Percentiles rank a stretch among this genome's conserved stretches.
Evolutionary conservation across 2,329 filamentous ascomycete genomes (phyloP).

Genomic region (Dichotomopilus funicola): DNA sequence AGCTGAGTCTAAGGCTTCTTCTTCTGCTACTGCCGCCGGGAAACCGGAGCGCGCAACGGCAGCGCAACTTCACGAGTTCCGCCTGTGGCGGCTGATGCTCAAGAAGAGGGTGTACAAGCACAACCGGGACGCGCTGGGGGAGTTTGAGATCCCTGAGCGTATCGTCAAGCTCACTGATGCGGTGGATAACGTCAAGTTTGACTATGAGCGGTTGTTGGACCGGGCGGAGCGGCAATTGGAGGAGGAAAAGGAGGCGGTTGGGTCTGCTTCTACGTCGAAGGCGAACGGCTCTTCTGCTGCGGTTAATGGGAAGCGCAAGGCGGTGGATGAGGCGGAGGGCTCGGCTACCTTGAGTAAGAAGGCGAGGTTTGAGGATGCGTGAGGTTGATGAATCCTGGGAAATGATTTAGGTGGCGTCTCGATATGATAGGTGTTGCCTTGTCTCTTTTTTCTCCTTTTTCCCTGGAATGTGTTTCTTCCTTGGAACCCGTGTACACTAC

Average conservation of each 20-base stretch:
- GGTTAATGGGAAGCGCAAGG: constrained; percentile 41
- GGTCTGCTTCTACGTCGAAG: constrained; percentile 11
- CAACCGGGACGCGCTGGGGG: constrained; percentile 63
- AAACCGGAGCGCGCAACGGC: constrained; percentile 44
- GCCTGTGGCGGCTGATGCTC: constrained; percentile 66
- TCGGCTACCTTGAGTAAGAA: constrained; percentile 36
- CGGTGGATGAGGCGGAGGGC: constrained; percentile 25
- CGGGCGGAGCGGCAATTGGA: constrained; percentile 34
- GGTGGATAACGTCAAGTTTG: constrained; percentile 60
- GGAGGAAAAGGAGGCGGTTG: constrained; percentile 14
- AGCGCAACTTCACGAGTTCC: constrained; percentile 56
- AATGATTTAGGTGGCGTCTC: background rate
- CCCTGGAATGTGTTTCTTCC: background rate
- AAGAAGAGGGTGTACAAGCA: constrained; percentile 72
- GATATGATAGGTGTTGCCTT: background rate
- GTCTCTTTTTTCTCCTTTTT: background rate
- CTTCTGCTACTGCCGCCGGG: constrained; percentile 39
- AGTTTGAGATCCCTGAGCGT: constrained; percentile 62
- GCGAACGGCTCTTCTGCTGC: constrained; percentile 18
- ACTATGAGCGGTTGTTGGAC: constrained; percentile 62
- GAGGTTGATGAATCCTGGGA: background rate
- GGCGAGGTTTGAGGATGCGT: constrained; percentile 32
- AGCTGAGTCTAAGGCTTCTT: too few relatives aligned
- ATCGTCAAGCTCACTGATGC: constrained; percentile 67
- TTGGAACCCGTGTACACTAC: constrained; percentile 5